Evolutionary conservation across 129 eudicot species (phyloP).

Genomic region (Chrysanthemum lavandulifolium): DNA sequence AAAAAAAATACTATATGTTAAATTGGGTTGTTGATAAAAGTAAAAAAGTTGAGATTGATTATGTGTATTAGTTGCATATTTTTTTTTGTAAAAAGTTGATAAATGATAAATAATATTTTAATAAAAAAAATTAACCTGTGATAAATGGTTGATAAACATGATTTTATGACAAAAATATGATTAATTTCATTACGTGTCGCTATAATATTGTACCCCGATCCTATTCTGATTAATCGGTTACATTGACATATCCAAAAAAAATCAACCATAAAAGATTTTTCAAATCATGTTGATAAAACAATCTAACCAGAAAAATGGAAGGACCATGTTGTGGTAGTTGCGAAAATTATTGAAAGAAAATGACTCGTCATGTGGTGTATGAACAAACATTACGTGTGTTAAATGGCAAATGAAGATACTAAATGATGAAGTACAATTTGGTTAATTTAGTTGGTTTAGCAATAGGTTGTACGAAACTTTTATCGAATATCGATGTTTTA

Average conservation of each 20-base stretch:
- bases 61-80: no score
- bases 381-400: constrained; percentile 35
- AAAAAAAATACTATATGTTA: no score
- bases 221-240: no score
- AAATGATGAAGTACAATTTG: background rate
- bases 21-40: no score
- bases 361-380: constrained; percentile 35
- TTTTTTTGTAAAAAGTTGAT: no score
- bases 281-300: background rate
- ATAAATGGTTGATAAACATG: no score
- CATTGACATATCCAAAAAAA: background rate
- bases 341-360: constrained; percentile 34
- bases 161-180: no score
- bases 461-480: background rate
- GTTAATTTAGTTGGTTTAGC: background rate
- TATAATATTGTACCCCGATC: no score
- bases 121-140: no score
- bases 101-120: no score
- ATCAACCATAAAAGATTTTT: background rate
- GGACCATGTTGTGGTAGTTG: constrained; percentile 40
- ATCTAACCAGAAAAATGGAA: constrained; percentile 1
- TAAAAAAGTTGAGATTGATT: no score
- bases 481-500: background rate
- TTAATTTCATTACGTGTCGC: no score
- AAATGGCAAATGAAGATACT: constrained; percentile 30